Base-by-base conservation (phyloP, 495 filamentous ascomycete species). In the Penicillium canariense region DNA sequence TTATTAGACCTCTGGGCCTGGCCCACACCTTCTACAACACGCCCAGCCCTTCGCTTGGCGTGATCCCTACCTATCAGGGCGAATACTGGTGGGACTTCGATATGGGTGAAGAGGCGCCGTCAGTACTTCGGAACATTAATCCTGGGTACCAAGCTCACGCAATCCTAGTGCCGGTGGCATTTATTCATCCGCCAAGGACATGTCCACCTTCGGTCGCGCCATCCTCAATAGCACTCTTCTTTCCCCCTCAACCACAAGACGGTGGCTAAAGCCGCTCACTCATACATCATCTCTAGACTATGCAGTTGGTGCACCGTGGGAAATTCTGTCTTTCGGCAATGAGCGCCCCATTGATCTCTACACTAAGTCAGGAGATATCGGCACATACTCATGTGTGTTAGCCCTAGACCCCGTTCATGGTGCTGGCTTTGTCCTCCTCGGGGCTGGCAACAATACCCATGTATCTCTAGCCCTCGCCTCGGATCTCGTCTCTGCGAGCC, bases 271-370 rank as follows among this genome's bases (percentile, higher is more conserved):
- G 54, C 84, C 83, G 0, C 39, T 55, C 6, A 56, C 73, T 0
- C 68, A 79, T 20, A 82, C 81, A 3, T 70, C 82, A 3, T 72
- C 75, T 30, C 60, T 78, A 0, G 59, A 60, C 15, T 65, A 73
- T 25, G 69, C 72, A 10, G 66, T 85, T 5, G 76, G 82, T 17
- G 75, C 77, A 1, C 84, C 84, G 0, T 86, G 82, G 82, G 84
- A 84, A 28, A 79, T 85, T 27, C 60, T 53, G 8, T 53, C 57
- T 2, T 52, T 63, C 8, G 17, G 55, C 0, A 38, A 25, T 22
- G 28, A 54, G 15, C 64, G 68, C 5, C 51, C 72, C 0, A 63
- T 79, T 26, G 78, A 83, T 20, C 61, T 83, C n/a, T 84, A 84
- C 65, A 80, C 76, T 35, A 84, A 84, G 56, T 52, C 64, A 17